phyloP scores from a whole-genome alignment of 2,329 filamentous ascomycete genomes.

The Penicillium sp. region DNA sequence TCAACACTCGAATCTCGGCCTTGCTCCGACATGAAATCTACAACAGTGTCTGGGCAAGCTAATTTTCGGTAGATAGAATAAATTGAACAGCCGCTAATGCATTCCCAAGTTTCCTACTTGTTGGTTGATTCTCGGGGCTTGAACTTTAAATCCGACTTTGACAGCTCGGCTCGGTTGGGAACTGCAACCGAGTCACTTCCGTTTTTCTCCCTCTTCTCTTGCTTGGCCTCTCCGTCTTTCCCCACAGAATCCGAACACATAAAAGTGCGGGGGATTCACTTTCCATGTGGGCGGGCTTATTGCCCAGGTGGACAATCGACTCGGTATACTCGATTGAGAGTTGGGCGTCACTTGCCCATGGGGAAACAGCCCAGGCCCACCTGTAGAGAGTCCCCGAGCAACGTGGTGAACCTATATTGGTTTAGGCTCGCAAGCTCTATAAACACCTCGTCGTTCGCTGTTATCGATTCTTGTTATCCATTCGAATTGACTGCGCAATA shows the following conservation, averaged over 20 bases:
- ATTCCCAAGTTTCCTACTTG: too few relatives aligned
- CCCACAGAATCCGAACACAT: background rate
- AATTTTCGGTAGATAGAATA: background rate
- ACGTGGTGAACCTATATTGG: background rate
- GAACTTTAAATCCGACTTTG: background rate
- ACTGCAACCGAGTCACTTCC: background rate
- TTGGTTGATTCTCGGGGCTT: background rate
- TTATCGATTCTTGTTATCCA: too few relatives aligned
- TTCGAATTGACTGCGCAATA: background rate
- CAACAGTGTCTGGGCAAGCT: background rate
- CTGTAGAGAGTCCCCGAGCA: background rate
- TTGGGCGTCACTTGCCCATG: background rate
- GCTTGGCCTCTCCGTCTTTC: background rate
- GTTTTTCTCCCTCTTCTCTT: background rate
- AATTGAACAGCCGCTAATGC: background rate
- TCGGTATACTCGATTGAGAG: background rate
- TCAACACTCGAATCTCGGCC: background rate
- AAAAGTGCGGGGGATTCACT: slow-evolving; percentile 11
- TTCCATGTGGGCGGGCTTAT: slow-evolving; percentile 9
- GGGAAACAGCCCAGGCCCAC: background rate
- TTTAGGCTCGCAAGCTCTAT: background rate
- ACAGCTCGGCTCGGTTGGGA: background rate
- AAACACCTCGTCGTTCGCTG: background rate
- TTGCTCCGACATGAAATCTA: background rate
- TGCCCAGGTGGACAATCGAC: background rate